Percentiles rank a stretch among this genome's conserved stretches.
Conservation (phyloP, 257 asterid genomes). For the Cynanchum wilfordii region DNA sequence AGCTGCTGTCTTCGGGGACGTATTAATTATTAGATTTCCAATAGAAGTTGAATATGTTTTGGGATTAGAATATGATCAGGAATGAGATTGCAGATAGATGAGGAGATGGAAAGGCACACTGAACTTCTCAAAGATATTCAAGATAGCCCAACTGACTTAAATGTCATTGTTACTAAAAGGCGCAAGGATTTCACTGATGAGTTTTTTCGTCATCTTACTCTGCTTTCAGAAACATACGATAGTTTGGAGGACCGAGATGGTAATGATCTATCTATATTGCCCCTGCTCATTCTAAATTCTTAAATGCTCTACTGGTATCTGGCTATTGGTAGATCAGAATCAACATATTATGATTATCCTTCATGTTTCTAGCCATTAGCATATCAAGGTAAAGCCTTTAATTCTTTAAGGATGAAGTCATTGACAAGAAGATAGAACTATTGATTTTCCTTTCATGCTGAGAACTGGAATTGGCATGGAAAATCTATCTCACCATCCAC, state of each 20-base stretch:
- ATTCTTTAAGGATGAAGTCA: not conserved
- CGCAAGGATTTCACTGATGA: constrained; percentile 77
- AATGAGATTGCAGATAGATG: constrained; percentile 71
- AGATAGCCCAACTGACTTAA: constrained; percentile 70
- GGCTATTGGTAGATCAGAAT: not conserved
- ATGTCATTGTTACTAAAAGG: constrained; percentile 75
- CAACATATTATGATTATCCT: not conserved
- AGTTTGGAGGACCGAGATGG: constrained; percentile 90
- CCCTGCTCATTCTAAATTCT: constrained; percentile 3
- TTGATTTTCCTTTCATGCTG: not conserved
- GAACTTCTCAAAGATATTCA: constrained; percentile 72
- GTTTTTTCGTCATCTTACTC: constrained; percentile 68
- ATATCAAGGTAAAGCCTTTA: not conserved
- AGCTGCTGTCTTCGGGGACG: not conserved
- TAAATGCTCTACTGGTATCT: not conserved
- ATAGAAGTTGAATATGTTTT: not conserved
- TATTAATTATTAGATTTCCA: not conserved
- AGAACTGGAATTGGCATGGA: not conserved
- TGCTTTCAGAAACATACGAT: constrained; percentile 61
- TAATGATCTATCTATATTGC: constrained; percentile 18
- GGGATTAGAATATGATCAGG: constrained; percentile 24
- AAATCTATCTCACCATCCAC: not conserved
- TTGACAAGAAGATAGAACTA: not conserved
- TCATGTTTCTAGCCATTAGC: no score
- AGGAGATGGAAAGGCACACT: constrained; percentile 73